Percentiles rank a stretch among this genome's conserved stretches.
phyloP scores from a whole-genome alignment of 2,329 filamentous ascomycete genomes.

The Talaromyces verruculosus region DNA sequence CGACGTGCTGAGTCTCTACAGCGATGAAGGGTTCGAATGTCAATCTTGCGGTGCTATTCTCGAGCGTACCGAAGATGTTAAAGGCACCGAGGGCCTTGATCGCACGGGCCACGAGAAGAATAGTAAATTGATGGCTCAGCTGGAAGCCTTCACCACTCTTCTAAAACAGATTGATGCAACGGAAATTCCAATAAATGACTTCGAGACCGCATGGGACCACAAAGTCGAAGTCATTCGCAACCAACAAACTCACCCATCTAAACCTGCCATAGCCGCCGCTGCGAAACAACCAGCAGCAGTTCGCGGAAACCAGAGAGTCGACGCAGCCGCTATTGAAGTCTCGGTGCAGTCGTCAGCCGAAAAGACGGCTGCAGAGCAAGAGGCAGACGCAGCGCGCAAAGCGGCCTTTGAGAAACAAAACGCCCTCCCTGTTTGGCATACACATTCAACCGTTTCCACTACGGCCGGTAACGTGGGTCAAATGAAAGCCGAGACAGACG shows the following conservation, averaged over 20 bases:
- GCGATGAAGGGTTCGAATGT: conserved; percentile 72
- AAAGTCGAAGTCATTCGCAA: conserved; percentile 49
- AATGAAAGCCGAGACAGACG: conserved; percentile 35
- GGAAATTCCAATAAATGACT: conserved; percentile 51
- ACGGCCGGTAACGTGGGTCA: conserved; percentile 28
- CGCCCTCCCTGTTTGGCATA: conserved; percentile 54
- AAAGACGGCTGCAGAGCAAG: conserved; percentile 51
- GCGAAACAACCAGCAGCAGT: conserved; percentile 41
- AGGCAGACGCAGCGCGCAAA: conserved; percentile 49
- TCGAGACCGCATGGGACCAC: conserved; percentile 51
- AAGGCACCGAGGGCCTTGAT: conserved; percentile 44
- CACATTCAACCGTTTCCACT: conserved; percentile 49
- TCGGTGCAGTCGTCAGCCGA: conserved; percentile 51
- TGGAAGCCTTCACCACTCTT: conserved; percentile 48
- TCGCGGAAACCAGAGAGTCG: conserved; percentile 46
- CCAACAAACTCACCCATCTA: conserved; percentile 43
- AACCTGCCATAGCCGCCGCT: conserved; percentile 44
- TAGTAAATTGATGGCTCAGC: conserved; percentile 50
- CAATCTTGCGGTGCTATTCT: conserved; percentile 65
- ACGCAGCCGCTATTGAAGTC: conserved; percentile 48
- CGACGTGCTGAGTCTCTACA: conserved; percentile 78
- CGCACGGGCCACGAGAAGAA: conserved; percentile 53
- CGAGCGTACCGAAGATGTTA: conserved; percentile 47
- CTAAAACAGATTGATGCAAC: conserved; percentile 51
- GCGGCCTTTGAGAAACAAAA: conserved; percentile 53